These are phyloP conservation scores for Starmerella floricola DNA, from an alignment of 805 yeast species.

Conservation along the genomic window DNA sequence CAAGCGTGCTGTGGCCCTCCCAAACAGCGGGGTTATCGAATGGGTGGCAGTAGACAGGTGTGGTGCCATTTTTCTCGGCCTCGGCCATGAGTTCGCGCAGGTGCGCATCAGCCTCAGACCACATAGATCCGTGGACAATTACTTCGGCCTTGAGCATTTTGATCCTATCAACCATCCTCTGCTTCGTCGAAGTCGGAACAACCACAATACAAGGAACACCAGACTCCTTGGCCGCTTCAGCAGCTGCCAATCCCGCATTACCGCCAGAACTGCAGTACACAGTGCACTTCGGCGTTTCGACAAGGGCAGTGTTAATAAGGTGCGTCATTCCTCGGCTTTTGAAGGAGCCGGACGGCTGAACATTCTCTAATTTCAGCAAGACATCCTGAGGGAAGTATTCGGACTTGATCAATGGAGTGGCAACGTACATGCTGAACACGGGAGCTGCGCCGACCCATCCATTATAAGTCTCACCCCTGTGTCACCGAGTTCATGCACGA, in stretches of 20 bases:
- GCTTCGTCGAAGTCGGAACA: slow-evolving; percentile 42
- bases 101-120: slow-evolving; percentile 65
- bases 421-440: slow-evolving; percentile 12
- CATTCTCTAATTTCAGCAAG: slow-evolving; percentile 69
- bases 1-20: slow-evolving; percentile 92
- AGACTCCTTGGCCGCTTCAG: slow-evolving; percentile 64
- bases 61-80: slow-evolving; percentile 49
- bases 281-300: slow-evolving; percentile 34
- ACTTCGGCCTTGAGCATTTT: slow-evolving; percentile 40
- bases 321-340: slow-evolving; percentile 40
- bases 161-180: slow-evolving; percentile 37
- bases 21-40: slow-evolving; percentile 86
- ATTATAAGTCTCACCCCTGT: no score
- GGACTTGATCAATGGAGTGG: slow-evolving; percentile 62
- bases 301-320: slow-evolving; percentile 32
- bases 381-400: slow-evolving; percentile 63
- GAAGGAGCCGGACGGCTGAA: slow-evolving; percentile 85
- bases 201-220: slow-evolving; percentile 47
- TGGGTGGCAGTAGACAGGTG: slow-evolving; percentile 81
- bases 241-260: slow-evolving; percentile 95
- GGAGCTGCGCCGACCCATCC: no score
- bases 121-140: slow-evolving; percentile 57
- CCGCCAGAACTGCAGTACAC: slow-evolving; percentile 78
- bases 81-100: slow-evolving; percentile 45
- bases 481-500: no score